Evolutionary conservation across 345 rosid species (phyloP), one percentile per base, ranked within the genome.

Genomic region (Zanthoxylum bungeanum): DNA sequence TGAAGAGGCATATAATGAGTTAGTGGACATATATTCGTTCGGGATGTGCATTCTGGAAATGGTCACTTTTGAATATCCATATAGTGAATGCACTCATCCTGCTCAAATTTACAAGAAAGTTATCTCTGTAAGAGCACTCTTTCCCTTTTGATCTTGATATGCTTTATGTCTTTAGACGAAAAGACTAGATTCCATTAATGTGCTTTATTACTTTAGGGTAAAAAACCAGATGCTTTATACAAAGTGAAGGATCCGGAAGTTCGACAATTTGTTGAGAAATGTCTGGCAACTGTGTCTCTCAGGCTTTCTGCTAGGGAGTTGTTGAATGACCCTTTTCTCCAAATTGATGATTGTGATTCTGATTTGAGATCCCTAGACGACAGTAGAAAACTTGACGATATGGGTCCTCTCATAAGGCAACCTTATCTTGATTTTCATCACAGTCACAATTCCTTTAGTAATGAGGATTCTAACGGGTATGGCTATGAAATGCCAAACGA

Each of bases 41-140:
- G 99, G 99, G 28, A 96, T 96, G 99, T 91, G 98, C 87, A 82
- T 96, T 57, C 80, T 96, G 79, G 99, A 96, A 75, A 91, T 93
- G 99, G 95, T 96, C 57, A 93, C 98, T 25, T 89, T 93, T 79
- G 99, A 96, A 64, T 96, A 96, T 72, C 99, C 99, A 0, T 96
- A 96, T 70, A 89, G 96, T 21, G 99, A 96, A 70, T 96, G 99
- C 78, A 83, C 80, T 46, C 91, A 93, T 72, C 92, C 98, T 68
- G 99, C 97, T 66, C 99, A 96, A 81, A 96, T 96, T 80, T 96
- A 93, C 88, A 96, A 93, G 88, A 96, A 96, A 93, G 99, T 96
- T 53, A 81, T 86, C 57, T 89, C 99, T 28, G 99, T 96, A 86
- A 88, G 98, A 67, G 27, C 75, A 37, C 49, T 24, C 66, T 58